A percentile compares a stretch with the other conserved stretches of the same genome.
Conservation (phyloP, 768 basidiomycete species). For the Lactarius sp. region DNA sequence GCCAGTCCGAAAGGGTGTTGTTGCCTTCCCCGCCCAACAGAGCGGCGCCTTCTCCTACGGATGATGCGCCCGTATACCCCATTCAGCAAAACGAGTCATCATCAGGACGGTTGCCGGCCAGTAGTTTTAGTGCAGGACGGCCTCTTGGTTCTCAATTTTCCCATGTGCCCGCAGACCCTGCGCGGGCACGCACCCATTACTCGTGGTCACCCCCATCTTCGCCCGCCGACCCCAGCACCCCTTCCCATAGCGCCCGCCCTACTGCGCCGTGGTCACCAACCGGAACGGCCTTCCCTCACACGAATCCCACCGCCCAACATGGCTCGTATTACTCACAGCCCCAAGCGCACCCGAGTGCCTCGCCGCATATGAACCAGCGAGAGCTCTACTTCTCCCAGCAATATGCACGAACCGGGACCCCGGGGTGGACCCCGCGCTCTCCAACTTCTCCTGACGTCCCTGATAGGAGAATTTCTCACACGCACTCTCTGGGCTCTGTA, state of each 20-base stretch:
- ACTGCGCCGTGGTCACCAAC: constrained; percentile 2
- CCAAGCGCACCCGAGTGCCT: constrained; percentile 7
- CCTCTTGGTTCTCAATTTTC: constrained; percentile 3
- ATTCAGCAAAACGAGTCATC: constrained; percentile 10
- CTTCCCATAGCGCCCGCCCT: constrained; percentile 4
- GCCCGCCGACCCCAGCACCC: constrained; percentile 4
- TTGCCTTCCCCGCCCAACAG: constrained; percentile 13
- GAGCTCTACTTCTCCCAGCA: constrained; percentile 15
- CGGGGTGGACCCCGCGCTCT: constrained; percentile 13
- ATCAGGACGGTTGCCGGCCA: constrained; percentile 1
- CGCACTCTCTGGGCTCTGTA: constrained; percentile 10
- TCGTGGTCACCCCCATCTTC: constrained; percentile 19
- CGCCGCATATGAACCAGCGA: constrained; percentile 1
- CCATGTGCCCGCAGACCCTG: constrained; percentile 2
- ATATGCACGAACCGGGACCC: constrained; percentile 4
- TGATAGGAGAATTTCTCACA: constrained; percentile 9
- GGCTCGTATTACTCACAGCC: constrained; percentile 10
- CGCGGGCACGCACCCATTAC: constrained; percentile 6
- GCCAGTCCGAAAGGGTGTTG: constrained; percentile 20
- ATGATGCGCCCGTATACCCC: constrained; percentile 15
- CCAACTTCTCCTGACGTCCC: constrained; percentile 9
- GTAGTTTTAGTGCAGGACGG: constrained; percentile 1
- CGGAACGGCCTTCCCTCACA: neutral
- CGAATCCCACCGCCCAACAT: neutral
- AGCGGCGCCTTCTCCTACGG: constrained; percentile 3